A percentile compares a stretch with the other conserved stretches of the same genome.
phyloP scores from a whole-genome alignment of 192 early-diverging fungal species.

The Entomortierella parvispora region DNA sequence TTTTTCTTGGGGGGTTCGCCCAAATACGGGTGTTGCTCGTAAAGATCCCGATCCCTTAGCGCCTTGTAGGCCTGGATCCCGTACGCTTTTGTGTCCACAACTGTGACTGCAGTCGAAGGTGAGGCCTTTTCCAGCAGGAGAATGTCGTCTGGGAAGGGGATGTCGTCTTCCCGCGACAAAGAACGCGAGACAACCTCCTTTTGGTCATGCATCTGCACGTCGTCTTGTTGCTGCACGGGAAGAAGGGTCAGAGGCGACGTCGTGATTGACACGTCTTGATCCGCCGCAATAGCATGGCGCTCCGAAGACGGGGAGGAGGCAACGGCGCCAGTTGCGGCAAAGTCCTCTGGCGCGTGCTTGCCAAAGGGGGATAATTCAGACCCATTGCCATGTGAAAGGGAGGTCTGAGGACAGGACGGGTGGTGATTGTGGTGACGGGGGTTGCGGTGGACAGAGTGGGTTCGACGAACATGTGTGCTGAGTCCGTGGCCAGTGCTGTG shows the following conservation, averaged over 20 bases:
- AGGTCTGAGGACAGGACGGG: slow-evolving; percentile 18
- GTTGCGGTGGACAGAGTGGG: slow-evolving; percentile 2
- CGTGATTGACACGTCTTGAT: background rate
- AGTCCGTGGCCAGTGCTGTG: slow-evolving; percentile 18
- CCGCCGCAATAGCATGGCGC: too few relatives aligned
- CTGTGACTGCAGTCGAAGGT: slow-evolving; percentile 28
- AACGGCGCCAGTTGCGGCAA: too few relatives aligned
- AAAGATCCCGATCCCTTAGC: slow-evolving; percentile 5
- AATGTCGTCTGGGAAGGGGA: background rate
- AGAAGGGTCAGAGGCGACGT: background rate
- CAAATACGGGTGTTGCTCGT: slow-evolving; percentile 1
- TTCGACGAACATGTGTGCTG: background rate
- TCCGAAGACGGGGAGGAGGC: too few relatives aligned
- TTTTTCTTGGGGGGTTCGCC: slow-evolving; percentile 46
- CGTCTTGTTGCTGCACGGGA: background rate
- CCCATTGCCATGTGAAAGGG: slow-evolving; percentile 20
- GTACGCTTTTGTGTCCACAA: slow-evolving; percentile 35
- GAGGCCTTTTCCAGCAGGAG: slow-evolving; percentile 9
- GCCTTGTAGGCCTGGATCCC: slow-evolving; percentile 26
- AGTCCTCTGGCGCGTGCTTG: background rate
- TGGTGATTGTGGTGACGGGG: slow-evolving; percentile 22
- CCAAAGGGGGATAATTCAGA: slow-evolving; percentile 8
- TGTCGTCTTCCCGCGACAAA: background rate
- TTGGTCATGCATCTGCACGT: background rate
- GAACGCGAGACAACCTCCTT: background rate